A percentile compares a stretch with the other conserved stretches of the same genome.
Evolutionary conservation across 768 basidiomycete genomes (phyloP).

Genomic region (Rhizopogon vesiculosus): DNA sequence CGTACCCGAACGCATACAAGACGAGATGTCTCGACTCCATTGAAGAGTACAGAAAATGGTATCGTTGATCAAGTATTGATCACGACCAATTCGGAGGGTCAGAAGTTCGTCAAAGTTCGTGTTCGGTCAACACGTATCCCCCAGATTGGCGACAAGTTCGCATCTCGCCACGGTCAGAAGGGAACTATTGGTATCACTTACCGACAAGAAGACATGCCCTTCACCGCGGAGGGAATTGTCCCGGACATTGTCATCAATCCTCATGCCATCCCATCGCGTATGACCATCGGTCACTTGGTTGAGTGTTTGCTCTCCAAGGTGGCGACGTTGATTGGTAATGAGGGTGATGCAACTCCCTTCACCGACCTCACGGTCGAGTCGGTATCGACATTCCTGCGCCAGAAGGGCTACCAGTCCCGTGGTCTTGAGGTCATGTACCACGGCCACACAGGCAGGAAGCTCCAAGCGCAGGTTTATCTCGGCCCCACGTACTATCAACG

Average conservation of each 20-base stretch:
- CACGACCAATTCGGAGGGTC: constrained; percentile 92
- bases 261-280: constrained; percentile 99
- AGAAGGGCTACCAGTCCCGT: constrained; percentile 94
- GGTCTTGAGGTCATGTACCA: constrained; percentile 99
- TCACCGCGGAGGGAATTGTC: constrained; percentile 93
- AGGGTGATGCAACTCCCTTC: constrained; percentile 98
- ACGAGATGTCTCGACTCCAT: constrained; percentile 93
- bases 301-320: constrained; percentile 97
- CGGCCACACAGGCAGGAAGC: constrained; percentile 95
- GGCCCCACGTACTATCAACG: constrained; percentile 99
- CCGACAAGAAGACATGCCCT: constrained; percentile 99
- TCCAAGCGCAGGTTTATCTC: constrained; percentile 97
- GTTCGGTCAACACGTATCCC: constrained; percentile 94
- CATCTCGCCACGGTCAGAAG: constrained; percentile 99
- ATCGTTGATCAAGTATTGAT: constrained; percentile 97
- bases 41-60: constrained; percentile 97
- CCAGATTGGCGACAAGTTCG: constrained; percentile 99
- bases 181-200: constrained; percentile 99
- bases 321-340: constrained; percentile 91
- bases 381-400: constrained; percentile 86
- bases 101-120: constrained; percentile 98
- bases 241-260: constrained; percentile 99
- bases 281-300: constrained; percentile 99
- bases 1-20: constrained; percentile 90
- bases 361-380: constrained; percentile 97